Base-by-base conservation (phyloP, 257 asterid species). In the Fraxinus anomala region DNA sequence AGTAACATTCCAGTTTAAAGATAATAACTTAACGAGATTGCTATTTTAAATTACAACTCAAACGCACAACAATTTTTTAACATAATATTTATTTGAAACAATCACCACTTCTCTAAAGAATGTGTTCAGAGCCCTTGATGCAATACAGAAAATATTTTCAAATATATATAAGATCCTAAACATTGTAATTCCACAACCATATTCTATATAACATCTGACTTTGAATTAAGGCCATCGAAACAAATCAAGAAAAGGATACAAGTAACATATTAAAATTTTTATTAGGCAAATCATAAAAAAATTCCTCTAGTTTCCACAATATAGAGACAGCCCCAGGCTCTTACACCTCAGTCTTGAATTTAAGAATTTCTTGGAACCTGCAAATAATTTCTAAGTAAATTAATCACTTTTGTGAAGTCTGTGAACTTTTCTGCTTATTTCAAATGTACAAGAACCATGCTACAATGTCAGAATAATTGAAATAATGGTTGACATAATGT, bases 361-460 rank as follows among this genome's bases (percentile, higher is more conserved):
- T 82, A 83, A 73, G 80, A 73, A 49, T 81, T 49, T 85, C 79
- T 81, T 67, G 86, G 86, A 71, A 86, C 87, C 89, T 86, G 86
- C 71, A 74, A 83, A 81, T 66, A 66, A 59, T 42, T 36, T 1
- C 14, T 79, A n/a, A 19, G 6, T 54, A 54, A 54, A 54, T 17
- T 54, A 54, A 19, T 51, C 21, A 51, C 7, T 51, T 51, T 51
- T 17, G 21, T 51, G n/a, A 51, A 51, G 4, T 19, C 61, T 51
- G 12, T 3, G 1, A 42, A 16, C 5, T 4, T 17, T 51, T 13
- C 59, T 49, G 21, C 59, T 16, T 49, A 37, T 37, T 39, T 37
- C 42, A 37, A 37, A 37, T 37, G 42, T 1, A 37, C 11, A 37
- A 37, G 36, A 33, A 33, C 36, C 36, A 33, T 33, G 36, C 36